Evolutionary conservation across 495 filamentous ascomycete genomes (phyloP), one percentile per base, ranked within the genome.

Genomic region (Xylaria telfairii): DNA sequence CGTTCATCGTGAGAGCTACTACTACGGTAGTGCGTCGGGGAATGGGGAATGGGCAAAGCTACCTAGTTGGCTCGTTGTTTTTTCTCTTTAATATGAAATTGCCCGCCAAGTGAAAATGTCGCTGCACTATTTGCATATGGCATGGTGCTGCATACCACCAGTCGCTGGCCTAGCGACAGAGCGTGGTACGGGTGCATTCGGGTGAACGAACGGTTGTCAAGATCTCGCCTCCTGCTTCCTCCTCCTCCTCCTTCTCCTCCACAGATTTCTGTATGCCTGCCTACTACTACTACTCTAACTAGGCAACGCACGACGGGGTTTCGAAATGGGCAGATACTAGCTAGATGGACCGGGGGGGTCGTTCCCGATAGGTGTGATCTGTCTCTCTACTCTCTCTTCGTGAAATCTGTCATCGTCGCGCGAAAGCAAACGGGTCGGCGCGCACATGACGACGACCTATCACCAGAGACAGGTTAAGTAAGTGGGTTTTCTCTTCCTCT

Each of bases 381-480:
- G n/a, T n/a, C 4, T 15, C n/a, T 28, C 41, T 37, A 37, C n/a
- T 37, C 34, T 37, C 34, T 37, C 4, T 37, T 21, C 12, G 32
- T 54, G 64, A 54, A 54, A 66, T 66, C 64, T 66, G 64, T 54
- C 64, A 66, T 54, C 47, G 32, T 54, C n/a, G 62, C 44, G 44
- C 46, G 28, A 24, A 41, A 10, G 61, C 3, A 65, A 46, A 44
- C 39, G 26, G 41, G 26, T 13, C 61, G 41, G 26, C 39, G 28
- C 61, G 6, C 61, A 64, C 44, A 66, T 66, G 64, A 66, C 64
- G 46, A 54, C 47, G 47, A 41, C 64, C 64, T 41, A 32, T 66
- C 64, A 54, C n/a, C 32, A 59, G 21, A 44, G n/a, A n/a, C n/a
- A n/a, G n/a, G 5, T 5, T 2, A 17, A 37, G 42, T 7, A 46